Percentiles rank a stretch among this genome's conserved stretches.
phyloP scores from a whole-genome alignment of 805 yeast genomes.

The Dipodascus geniculatus region DNA sequence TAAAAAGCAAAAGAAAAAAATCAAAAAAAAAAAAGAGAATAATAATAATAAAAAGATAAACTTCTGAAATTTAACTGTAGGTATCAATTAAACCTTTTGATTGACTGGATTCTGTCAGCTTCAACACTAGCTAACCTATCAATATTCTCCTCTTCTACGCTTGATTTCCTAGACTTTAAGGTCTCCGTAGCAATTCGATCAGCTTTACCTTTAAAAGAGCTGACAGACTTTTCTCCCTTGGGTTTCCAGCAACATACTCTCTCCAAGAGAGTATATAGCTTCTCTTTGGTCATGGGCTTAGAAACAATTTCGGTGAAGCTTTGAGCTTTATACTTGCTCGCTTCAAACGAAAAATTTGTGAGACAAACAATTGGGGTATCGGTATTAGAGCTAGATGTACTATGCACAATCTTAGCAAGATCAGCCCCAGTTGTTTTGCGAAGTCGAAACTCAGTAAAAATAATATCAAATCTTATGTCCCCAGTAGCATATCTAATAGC shows the following conservation, averaged over 20 bases:
- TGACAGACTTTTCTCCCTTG: not conserved
- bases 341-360: constrained; percentile 47
- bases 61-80: not conserved
- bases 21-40: no score
- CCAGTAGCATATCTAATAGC: constrained; percentile 72
- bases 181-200: not conserved
- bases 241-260: constrained; percentile 23
- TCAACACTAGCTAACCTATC: not conserved
- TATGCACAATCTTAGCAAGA: constrained; percentile 61
- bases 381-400: constrained; percentile 67
- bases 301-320: constrained; percentile 61
- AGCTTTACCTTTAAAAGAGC: not conserved
- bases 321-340: constrained; percentile 18
- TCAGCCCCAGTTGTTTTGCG: constrained; percentile 62
- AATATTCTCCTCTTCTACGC: not conserved
- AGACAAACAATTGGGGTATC: constrained; percentile 67
- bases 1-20: not conserved
- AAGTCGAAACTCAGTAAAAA: constrained; percentile 61
- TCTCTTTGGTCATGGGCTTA: constrained; percentile 44
- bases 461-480: constrained; percentile 71
- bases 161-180: not conserved
- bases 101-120: not conserved
- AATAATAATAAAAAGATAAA: no score
- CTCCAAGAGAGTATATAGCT: constrained; percentile 24
- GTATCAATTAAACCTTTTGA: not conserved